phyloP scores from a whole-genome alignment of 345 rosid genomes.

The Draba incana region DNA sequence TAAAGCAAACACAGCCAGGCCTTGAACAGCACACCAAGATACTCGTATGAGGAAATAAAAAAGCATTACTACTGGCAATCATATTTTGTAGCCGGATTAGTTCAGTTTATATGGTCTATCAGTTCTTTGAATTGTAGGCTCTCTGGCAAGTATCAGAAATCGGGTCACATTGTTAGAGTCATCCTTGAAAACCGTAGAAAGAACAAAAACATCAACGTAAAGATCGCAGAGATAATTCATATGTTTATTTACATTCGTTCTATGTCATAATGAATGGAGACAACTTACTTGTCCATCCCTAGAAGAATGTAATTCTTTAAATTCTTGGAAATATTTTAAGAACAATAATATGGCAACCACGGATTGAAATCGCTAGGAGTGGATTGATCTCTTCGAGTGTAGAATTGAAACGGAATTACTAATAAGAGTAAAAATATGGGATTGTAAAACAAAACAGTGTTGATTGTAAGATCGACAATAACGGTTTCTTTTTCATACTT shows the following conservation, averaged over 20 bases:
- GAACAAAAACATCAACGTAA: constrained; percentile 13
- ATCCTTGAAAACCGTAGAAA: constrained; percentile 56
- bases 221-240: not conserved
- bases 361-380: too few relatives aligned
- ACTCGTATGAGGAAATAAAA: constrained; percentile 69
- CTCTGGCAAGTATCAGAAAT: constrained; percentile 78
- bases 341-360: too few relatives aligned
- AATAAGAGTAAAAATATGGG: too few relatives aligned
- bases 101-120: constrained; percentile 69
- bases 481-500: too few relatives aligned
- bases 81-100: constrained; percentile 3
- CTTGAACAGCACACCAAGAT: constrained; percentile 83
- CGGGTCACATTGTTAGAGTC: constrained; percentile 77
- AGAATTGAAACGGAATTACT: too few relatives aligned
- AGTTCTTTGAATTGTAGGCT: constrained; percentile 77
- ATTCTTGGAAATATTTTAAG: too few relatives aligned
- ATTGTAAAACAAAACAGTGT: too few relatives aligned
- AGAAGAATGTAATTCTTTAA: too few relatives aligned
- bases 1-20: constrained; percentile 89
- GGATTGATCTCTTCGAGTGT: too few relatives aligned
- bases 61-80: constrained; percentile 17
- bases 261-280: constrained; percentile 21
- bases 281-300: too few relatives aligned
- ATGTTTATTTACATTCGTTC: constrained; percentile 12
- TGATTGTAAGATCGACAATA: too few relatives aligned